Conservation (phyloP, 306 rosid species). For the Crotalaria pallida region DNA sequence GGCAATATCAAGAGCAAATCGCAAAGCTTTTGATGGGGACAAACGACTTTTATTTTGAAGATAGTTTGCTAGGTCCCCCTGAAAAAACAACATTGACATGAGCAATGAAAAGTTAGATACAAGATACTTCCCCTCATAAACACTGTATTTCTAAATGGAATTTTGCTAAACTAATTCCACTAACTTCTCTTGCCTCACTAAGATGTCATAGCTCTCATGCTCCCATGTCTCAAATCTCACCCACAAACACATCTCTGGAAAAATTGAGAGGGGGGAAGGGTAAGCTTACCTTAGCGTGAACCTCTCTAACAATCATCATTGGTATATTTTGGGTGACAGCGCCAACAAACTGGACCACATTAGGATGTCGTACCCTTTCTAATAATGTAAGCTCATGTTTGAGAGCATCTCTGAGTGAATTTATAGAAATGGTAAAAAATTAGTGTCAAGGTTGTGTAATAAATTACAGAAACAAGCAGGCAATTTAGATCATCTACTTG, state of each 20-base stretch:
- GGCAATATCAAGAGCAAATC: conserved; percentile 85
- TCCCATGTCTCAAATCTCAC: not conserved
- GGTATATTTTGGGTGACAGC: conserved; percentile 98
- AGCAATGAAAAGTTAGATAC: conserved; percentile 24
- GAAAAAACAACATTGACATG: conserved; percentile 25
- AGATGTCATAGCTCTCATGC: not conserved
- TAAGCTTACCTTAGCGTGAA: conserved; percentile 75
- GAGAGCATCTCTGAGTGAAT: conserved; percentile 68
- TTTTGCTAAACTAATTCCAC: not conserved
- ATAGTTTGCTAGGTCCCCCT: conserved; percentile 91
- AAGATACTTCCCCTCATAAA: not conserved
- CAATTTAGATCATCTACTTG: not conserved
- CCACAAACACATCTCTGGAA: not conserved
- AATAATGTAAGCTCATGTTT: conserved; percentile 78
- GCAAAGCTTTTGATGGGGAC: conserved; percentile 79
- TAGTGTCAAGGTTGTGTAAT: conserved; percentile 4
- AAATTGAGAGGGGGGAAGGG: conserved; percentile 20
- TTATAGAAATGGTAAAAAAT: conserved; percentile 15
- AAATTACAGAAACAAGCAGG: conserved; percentile 17
- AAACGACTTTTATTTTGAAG: conserved; percentile 90
- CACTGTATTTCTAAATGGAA: not conserved
- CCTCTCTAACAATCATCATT: conserved; percentile 97
- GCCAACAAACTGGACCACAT: conserved; percentile 95
- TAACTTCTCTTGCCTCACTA: not conserved
- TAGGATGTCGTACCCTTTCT: conserved; percentile 98